phyloP scores from a whole-genome alignment of 208 protist species.

The Acanthamoeba rhysodes region DNA sequence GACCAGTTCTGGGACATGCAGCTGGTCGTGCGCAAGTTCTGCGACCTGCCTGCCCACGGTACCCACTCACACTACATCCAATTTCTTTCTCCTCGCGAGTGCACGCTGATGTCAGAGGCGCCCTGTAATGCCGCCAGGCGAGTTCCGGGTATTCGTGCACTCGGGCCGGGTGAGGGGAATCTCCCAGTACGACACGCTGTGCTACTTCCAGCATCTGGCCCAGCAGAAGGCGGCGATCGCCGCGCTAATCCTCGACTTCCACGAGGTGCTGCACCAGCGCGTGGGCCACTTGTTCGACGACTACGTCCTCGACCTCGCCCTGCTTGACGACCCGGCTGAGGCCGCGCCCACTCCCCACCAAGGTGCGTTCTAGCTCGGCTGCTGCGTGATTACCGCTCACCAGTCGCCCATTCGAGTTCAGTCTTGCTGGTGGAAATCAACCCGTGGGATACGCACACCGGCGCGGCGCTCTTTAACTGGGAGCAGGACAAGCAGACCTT shows the following conservation, averaged over 20 bases:
- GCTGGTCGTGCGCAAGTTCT: conserved; percentile 1
- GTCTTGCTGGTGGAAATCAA: conserved; percentile 11
- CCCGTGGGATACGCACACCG: conserved; percentile 32
- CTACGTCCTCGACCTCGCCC: not conserved
- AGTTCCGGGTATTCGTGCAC: conserved; percentile 16
- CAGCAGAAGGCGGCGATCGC: not conserved
- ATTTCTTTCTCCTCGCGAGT: too few species aligned
- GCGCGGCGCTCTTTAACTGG: not conserved
- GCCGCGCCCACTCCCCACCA: not conserved
- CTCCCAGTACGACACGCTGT: conserved; percentile 37
- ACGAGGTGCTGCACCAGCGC: not conserved
- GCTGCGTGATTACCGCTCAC: too few species aligned
- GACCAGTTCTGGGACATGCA: conserved; percentile 29
- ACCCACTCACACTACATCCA: not conserved
- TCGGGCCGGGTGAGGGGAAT: not conserved
- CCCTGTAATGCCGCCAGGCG: not conserved
- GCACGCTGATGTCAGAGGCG: not conserved
- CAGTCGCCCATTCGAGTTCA: not conserved
- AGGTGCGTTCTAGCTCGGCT: not conserved
- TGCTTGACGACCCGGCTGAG: not conserved
- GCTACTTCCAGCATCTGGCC: conserved; percentile 14
- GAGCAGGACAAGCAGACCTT: not conserved
- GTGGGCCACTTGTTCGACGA: not conserved
- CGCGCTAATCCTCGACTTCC: not conserved
- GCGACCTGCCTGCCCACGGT: not conserved